Evolutionary conservation across 2,329 filamentous ascomycete species (phyloP).

Genomic region (Thelonectria olida): DNA sequence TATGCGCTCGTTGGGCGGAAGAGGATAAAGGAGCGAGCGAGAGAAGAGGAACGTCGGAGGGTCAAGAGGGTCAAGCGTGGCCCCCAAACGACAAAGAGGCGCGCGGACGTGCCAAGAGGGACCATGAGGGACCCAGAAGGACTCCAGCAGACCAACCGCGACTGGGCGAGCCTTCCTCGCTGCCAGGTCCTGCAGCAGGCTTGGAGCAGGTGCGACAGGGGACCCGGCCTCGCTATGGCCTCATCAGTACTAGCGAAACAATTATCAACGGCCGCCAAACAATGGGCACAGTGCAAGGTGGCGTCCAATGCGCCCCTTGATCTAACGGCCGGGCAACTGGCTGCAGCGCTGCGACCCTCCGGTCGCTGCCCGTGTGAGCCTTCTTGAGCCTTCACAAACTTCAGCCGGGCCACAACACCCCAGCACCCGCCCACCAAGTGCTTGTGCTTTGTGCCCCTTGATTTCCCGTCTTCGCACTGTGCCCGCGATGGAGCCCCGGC

Average conservation of each 20-base stretch:
- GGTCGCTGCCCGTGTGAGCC: not conserved
- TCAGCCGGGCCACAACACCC: too few species aligned
- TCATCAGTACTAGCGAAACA: constrained; percentile 39
- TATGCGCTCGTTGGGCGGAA: constrained; percentile 33
- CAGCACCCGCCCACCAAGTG: constrained; percentile 5
- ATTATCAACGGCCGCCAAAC: constrained; percentile 28
- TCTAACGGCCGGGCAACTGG: not conserved
- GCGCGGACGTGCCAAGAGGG: constrained; percentile 23
- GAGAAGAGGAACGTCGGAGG: constrained; percentile 28
- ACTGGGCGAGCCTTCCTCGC: constrained; percentile 23
- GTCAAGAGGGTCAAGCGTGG: constrained; percentile 32
- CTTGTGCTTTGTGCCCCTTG: constrained; percentile 9
- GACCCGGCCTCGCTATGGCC: constrained; percentile 28
- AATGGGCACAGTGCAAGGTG: constrained; percentile 27
- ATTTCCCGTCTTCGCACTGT: constrained; percentile 20
- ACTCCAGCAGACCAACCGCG: constrained; percentile 11
- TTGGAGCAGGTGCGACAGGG: constrained; percentile 34
- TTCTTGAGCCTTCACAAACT: too few species aligned
- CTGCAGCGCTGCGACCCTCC: not conserved
- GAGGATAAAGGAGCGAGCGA: constrained; percentile 38
- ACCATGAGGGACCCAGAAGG: constrained; percentile 12
- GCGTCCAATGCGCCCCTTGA: constrained; percentile 31
- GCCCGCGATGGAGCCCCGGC: not conserved
- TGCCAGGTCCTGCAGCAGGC: constrained; percentile 10
- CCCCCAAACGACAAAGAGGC: constrained; percentile 9